A percentile compares a stretch with the other conserved stretches of the same genome.
Conservation (phyloP, 177 flowering plant species). For the Tripterygium wilfordii region DNA sequence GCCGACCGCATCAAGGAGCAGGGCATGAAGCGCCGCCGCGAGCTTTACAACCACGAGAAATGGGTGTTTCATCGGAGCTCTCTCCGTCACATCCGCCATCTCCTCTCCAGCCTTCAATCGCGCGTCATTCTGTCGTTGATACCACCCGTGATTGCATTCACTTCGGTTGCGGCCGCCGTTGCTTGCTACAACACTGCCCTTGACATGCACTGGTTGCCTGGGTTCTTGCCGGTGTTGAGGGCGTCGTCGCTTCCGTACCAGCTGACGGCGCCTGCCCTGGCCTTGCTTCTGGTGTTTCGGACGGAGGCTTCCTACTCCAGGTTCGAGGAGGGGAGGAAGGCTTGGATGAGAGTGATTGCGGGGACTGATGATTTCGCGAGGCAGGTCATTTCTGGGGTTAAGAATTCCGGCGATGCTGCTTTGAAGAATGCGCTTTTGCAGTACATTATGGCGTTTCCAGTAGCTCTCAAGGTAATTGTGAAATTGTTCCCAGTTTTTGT, state of each 20-base stretch:
- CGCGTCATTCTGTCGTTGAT: conserved; percentile 76
- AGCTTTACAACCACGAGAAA: conserved; percentile 60
- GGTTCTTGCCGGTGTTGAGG: conserved; percentile 58
- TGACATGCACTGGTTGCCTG: conserved; percentile 49
- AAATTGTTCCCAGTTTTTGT: too few relatives aligned
- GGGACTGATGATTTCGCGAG: conserved; percentile 75
- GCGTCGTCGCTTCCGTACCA: conserved; percentile 85
- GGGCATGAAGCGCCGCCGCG: conserved; percentile 51
- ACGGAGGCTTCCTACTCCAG: conserved; percentile 93
- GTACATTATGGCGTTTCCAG: conserved; percentile 83
- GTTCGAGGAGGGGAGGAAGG: conserved; percentile 82
- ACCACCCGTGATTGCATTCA: conserved; percentile 79
- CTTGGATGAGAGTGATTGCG: conserved; percentile 70
- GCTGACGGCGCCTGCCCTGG: conserved; percentile 91
- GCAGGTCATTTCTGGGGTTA: conserved; percentile 54
- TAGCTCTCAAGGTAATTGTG: conserved; percentile 93
- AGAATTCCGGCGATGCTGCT: conserved; percentile 18
- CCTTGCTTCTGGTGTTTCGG: conserved; percentile 78
- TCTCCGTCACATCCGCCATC: conserved; percentile 73
- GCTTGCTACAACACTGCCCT: conserved; percentile 73
- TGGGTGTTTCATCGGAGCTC: conserved; percentile 89
- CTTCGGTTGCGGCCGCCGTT: conserved; percentile 50
- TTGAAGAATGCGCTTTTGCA: conserved; percentile 56
- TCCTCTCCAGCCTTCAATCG: conserved; percentile 62
- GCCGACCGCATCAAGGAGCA: conserved; percentile 68